phyloP scores from a whole-genome alignment of 768 basidiomycete species.

The Psilocybe sp. region DNA sequence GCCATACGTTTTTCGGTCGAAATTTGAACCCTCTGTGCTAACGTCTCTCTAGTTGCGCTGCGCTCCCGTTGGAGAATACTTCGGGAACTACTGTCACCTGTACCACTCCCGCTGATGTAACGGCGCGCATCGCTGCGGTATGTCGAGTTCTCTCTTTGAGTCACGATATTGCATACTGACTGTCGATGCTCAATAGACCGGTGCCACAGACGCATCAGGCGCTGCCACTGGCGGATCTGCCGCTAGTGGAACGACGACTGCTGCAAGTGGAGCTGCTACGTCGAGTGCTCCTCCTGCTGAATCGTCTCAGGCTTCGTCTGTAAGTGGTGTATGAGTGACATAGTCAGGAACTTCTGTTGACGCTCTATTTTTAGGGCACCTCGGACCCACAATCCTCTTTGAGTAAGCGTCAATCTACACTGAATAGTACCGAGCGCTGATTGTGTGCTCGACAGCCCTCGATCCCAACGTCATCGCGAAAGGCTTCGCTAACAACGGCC shows the following conservation, averaged over 20 bases:
- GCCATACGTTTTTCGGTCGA: slow-evolving; percentile 3
- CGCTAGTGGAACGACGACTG: slow-evolving; percentile 8
- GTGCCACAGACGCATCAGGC: background rate
- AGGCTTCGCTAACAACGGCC: slow-evolving; percentile 50
- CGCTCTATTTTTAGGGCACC: slow-evolving; percentile 2
- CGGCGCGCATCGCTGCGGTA: slow-evolving; percentile 45
- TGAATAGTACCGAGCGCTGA: background rate
- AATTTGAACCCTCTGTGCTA: background rate
- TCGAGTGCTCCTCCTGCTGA: background rate
- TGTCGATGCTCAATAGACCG: background rate
- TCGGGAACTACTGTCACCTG: slow-evolving; percentile 52
- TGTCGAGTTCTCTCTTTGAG: background rate
- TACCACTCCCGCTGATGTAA: slow-evolving; percentile 44
- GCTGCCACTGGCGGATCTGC: slow-evolving; percentile 6
- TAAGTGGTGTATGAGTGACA: slow-evolving; percentile 1
- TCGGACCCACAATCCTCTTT: slow-evolving; percentile 32
- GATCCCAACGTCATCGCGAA: slow-evolving; percentile 42
- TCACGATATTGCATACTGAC: background rate
- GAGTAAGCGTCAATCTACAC: slow-evolving; percentile 19
- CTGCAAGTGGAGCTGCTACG: slow-evolving; percentile 4
- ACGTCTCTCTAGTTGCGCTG: slow-evolving; percentile 35
- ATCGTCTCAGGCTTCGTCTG: background rate
- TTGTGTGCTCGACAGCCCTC: slow-evolving; percentile 29
- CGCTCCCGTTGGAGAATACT: slow-evolving; percentile 48
- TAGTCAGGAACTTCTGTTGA: background rate